Evolutionary conservation across 306 rosid species (phyloP).

Genomic region (Glycyrrhiza uralensis): DNA sequence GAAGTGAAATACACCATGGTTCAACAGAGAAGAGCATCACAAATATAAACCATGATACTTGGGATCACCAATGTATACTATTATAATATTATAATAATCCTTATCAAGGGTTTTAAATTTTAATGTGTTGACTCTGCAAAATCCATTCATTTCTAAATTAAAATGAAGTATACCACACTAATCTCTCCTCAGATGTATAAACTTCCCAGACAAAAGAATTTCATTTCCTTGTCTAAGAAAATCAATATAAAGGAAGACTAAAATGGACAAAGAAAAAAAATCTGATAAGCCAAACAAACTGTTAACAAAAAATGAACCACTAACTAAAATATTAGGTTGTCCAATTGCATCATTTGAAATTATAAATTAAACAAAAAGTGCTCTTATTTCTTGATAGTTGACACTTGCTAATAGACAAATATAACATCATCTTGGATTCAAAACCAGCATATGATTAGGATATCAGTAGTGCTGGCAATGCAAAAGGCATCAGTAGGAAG

Average conservation of each 20-base stretch:
- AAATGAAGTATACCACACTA: not conserved
- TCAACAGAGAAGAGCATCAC: not conserved
- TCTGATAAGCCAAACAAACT: not conserved
- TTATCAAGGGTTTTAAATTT: conserved; percentile 2
- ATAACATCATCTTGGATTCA: not conserved
- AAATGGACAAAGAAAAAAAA: not conserved
- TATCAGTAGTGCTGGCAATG: not conserved
- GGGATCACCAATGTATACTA: not conserved
- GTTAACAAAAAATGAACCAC: not conserved
- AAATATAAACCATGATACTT: not conserved
- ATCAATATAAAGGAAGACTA: not conserved
- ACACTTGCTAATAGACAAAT: not conserved
- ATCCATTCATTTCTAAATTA: not conserved
- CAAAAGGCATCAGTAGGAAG: not conserved
- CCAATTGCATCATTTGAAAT: not conserved
- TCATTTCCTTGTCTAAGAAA: not conserved
- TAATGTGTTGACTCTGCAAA: not conserved
- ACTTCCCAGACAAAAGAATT: not conserved
- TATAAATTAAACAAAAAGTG: not conserved
- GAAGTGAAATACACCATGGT: not conserved
- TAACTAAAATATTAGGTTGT: not conserved
- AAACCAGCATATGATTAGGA: not conserved
- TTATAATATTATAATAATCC: not conserved
- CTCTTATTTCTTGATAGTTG: not conserved
- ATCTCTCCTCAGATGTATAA: not conserved